These are phyloP conservation scores for Orychophragmus violaceus DNA, from an alignment of 345 rosid genomes.

Conservation along the genomic window DNA sequence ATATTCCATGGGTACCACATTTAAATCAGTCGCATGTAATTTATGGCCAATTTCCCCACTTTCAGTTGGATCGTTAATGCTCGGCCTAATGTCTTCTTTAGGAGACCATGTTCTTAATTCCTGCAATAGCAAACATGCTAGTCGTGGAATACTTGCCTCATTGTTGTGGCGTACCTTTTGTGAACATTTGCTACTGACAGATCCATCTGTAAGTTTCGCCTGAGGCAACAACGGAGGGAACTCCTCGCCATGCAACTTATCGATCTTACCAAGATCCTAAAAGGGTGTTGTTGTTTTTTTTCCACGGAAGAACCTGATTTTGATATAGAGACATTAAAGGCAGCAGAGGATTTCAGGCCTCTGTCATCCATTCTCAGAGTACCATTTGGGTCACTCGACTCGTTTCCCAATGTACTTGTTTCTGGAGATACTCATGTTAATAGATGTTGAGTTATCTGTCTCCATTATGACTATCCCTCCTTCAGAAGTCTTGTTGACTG, in stretches of 20 bases:
- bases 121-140: slow-evolving; percentile 20
- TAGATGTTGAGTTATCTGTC: slow-evolving; percentile 19
- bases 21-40: slow-evolving; percentile 3
- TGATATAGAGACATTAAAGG: slow-evolving; percentile 24
- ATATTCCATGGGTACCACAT: slow-evolving; percentile 3
- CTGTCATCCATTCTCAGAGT: slow-evolving; percentile 25
- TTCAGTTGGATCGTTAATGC: slow-evolving; percentile 16
- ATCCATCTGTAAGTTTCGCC: slow-evolving; percentile 33
- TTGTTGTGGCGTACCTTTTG: slow-evolving; percentile 27
- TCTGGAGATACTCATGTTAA: slow-evolving; percentile 32
- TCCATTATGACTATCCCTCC: slow-evolving; percentile 1
- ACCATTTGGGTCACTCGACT: slow-evolving; percentile 21
- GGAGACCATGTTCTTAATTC: slow-evolving; percentile 21
- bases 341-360: slow-evolving; percentile 6
- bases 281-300: slow-evolving; percentile 12
- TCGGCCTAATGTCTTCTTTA: slow-evolving; percentile 10
- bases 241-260: slow-evolving; percentile 27
- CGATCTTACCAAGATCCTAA: slow-evolving; percentile 30
- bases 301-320: slow-evolving; percentile 26
- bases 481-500: slow-evolving; percentile 16
- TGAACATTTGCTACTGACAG: slow-evolving; percentile 28
- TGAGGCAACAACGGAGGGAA: slow-evolving; percentile 31
- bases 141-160: slow-evolving; percentile 25
- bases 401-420: slow-evolving; percentile 33
- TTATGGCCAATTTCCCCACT: slow-evolving; percentile 21